Evolutionary conservation across 1,139 yeast species (phyloP).

Genomic region (Candida dubliniensis): DNA sequence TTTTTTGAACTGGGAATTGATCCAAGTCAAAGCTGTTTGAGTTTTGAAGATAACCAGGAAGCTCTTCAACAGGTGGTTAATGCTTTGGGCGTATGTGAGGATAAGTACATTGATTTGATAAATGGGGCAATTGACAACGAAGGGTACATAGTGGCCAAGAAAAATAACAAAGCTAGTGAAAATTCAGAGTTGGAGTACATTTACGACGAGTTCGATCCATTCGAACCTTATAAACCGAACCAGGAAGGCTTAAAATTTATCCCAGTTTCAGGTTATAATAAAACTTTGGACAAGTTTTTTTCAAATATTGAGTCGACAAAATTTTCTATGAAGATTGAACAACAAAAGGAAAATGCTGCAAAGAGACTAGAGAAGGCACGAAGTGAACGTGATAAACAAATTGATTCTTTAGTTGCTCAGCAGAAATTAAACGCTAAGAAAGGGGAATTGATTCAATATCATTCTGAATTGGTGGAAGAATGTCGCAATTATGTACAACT

Average conservation of each 20-base stretch:
- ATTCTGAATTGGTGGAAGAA: slow-evolving; percentile 70
- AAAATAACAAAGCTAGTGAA: slow-evolving; percentile 43
- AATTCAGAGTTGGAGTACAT: slow-evolving; percentile 41
- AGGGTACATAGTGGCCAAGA: slow-evolving; percentile 70
- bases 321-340: slow-evolving; percentile 49
- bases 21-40: slow-evolving; percentile 43
- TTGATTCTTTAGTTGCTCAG: slow-evolving; percentile 63
- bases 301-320: slow-evolving; percentile 84
- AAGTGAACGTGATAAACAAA: slow-evolving; percentile 69
- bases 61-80: slow-evolving; percentile 29
- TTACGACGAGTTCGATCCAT: slow-evolving; percentile 87
- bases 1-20: slow-evolving; percentile 49
- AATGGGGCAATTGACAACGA: slow-evolving; percentile 24
- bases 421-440: slow-evolving; percentile 65
- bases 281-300: slow-evolving; percentile 79
- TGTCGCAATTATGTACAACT: slow-evolving; percentile 69
- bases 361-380: slow-evolving; percentile 74
- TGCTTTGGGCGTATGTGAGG: slow-evolving; percentile 53
- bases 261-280: slow-evolving; percentile 63
- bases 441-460: slow-evolving; percentile 71
- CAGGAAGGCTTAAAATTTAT: slow-evolving; percentile 33
- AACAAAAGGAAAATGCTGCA: slow-evolving; percentile 72
- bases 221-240: slow-evolving; percentile 53
- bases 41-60: slow-evolving; percentile 24
- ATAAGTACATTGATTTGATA: slow-evolving; percentile 30